Evolutionary conservation across 2,329 filamentous ascomycete genomes (phyloP).

Genomic region (Aureobasidium sp.): DNA sequence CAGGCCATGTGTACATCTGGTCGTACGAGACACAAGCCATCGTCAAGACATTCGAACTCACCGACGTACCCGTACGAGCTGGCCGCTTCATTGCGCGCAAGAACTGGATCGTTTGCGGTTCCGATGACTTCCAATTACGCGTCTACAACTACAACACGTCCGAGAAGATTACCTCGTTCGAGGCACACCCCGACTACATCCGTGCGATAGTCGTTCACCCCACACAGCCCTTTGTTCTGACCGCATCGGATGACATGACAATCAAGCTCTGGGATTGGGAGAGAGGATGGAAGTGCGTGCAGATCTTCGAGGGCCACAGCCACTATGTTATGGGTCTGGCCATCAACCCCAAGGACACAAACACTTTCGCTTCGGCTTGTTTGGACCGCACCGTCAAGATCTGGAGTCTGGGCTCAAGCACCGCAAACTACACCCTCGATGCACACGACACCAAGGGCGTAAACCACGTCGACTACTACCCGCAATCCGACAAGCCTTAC

Average conservation of each 20-base stretch:
- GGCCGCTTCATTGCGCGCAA: conserved; percentile 95
- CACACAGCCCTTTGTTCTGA: conserved; percentile 89
- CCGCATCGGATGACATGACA: conserved; percentile 96
- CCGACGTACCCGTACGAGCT: conserved; percentile 93
- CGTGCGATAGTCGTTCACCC: conserved; percentile 94
- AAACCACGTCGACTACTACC: conserved; percentile 89
- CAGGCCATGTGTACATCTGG: conserved; percentile 98
- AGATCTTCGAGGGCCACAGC: conserved; percentile 91
- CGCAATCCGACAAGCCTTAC: conserved; percentile 66
- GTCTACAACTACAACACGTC: conserved; percentile 99
- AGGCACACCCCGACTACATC: conserved; percentile 97
- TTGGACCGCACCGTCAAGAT: conserved; percentile 96
- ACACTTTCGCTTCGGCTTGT: conserved; percentile 64
- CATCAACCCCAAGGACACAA: conserved; percentile 93
- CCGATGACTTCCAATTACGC: conserved; percentile 80
- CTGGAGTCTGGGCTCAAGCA: conserved; percentile 90
- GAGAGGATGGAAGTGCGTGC: conserved; percentile 94
- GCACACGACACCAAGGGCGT: conserved; percentile 96
- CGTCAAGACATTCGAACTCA: conserved; percentile 98
- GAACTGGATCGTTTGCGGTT: conserved; percentile 76
- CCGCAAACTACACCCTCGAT: conserved; percentile 92
- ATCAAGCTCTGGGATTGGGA: conserved; percentile 99
- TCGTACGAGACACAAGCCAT: conserved; percentile 88
- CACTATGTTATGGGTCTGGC: conserved; percentile 96
- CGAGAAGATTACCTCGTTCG: conserved; percentile 95